Percentiles rank a stretch among this genome's conserved stretches.
Conservation (phyloP, 768 basidiomycete genomes). For the Mycena sanguinolenta region DNA sequence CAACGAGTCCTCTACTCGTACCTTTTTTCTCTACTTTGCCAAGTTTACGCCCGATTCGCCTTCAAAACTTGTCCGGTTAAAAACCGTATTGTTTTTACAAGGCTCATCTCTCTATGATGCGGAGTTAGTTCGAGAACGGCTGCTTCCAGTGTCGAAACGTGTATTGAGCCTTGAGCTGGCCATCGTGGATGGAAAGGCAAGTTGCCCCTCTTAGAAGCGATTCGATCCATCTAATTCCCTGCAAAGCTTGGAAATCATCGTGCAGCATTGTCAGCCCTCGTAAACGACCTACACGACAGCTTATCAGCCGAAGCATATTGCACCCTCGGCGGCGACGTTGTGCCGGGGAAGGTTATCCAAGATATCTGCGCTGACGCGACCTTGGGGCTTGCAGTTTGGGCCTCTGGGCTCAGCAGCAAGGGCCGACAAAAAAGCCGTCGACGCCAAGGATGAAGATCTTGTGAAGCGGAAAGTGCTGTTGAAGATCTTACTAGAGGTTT, state of each 20-base stretch:
- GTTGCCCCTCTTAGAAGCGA: slow-evolving; percentile 2
- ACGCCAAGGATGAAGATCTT: slow-evolving; percentile 53
- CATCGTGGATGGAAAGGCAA: slow-evolving; percentile 83
- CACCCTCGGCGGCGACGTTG: slow-evolving; percentile 80
- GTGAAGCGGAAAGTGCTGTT: slow-evolving; percentile 68
- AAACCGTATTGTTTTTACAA: slow-evolving; percentile 84
- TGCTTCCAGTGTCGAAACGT: slow-evolving; percentile 60
- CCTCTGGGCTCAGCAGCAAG: slow-evolving; percentile 53
- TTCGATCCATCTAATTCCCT: neutral
- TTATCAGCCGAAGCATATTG: slow-evolving; percentile 90
- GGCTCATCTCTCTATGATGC: slow-evolving; percentile 80
- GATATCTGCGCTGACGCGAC: slow-evolving; percentile 61
- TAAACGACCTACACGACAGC: slow-evolving; percentile 77
- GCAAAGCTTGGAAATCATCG: slow-evolving; percentile 62
- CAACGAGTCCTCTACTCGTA: slow-evolving; percentile 49
- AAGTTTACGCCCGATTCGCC: slow-evolving; percentile 87
- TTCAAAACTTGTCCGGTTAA: slow-evolving; percentile 80
- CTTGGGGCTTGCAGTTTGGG: slow-evolving; percentile 71
- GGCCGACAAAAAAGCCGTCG: slow-evolving; percentile 48
- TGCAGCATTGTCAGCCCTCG: slow-evolving; percentile 75
- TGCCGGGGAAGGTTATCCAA: slow-evolving; percentile 71
- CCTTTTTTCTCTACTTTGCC: slow-evolving; percentile 80
- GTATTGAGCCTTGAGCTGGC: slow-evolving; percentile 81
- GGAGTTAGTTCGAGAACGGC: slow-evolving; percentile 54
- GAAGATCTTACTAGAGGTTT: slow-evolving; percentile 82